A percentile compares a stretch with the other conserved stretches of the same genome.
Conservation (phyloP, 2,329 filamentous ascomycete genomes). For the Purpureocillium takamizusanense region DNA sequence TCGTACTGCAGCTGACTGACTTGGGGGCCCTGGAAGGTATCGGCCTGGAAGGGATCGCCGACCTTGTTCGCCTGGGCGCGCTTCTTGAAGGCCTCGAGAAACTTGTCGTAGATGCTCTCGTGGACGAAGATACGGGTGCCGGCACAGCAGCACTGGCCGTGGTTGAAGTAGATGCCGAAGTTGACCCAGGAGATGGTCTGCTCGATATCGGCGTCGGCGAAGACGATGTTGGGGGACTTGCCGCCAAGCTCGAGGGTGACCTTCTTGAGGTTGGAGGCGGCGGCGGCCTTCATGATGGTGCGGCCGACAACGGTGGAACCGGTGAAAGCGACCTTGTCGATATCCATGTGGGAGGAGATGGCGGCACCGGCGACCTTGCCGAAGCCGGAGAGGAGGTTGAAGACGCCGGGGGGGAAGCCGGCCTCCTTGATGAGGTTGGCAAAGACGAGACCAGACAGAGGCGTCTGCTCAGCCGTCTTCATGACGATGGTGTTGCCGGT, state of each 20-base stretch:
- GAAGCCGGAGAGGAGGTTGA: constrained; percentile 71
- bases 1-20: constrained; percentile 80
- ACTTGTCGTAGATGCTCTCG: constrained; percentile 81
- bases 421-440: constrained; percentile 62
- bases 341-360: constrained; percentile 65
- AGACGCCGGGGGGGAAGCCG: constrained; percentile 68
- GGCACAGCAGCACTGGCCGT: constrained; percentile 61
- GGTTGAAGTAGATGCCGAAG: constrained; percentile 58
- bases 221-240: constrained; percentile 75
- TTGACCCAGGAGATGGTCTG: constrained; percentile 73
- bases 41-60: constrained; percentile 69
- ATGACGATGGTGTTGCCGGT: constrained; percentile 65
- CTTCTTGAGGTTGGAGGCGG: constrained; percentile 72
- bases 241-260: constrained; percentile 72
- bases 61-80: constrained; percentile 67
- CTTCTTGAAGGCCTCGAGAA: constrained; percentile 71
- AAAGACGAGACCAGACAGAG: constrained; percentile 58
- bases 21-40: constrained; percentile 84
- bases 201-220: constrained; percentile 69
- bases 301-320: constrained; percentile 67
- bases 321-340: constrained; percentile 80
- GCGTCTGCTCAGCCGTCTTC: constrained; percentile 71
- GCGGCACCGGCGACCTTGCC: constrained; percentile 72
- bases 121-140: constrained; percentile 81
- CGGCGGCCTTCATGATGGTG: constrained; percentile 72